Base-by-base conservation (phyloP, 306 rosid species). In the Arachis stenosperma region DNA sequence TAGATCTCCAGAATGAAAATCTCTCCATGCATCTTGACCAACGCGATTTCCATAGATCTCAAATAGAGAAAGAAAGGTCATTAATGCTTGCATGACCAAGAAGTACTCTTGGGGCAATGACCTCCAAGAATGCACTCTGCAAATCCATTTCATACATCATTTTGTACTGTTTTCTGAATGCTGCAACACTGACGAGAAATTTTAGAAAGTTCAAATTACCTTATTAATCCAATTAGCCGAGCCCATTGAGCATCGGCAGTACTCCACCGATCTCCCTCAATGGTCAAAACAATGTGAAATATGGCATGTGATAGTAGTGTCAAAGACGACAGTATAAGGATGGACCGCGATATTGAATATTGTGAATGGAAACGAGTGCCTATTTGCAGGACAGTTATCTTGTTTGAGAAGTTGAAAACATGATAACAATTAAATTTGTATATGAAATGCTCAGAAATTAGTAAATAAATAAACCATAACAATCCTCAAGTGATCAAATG, bases 91-190 rank as follows among this genome's bases (percentile, higher is more conserved):
- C 33, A 83, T 70, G 57, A 86, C 84, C 84, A 90, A 76, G 79
- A 83, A 83, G 75, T 81, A 88, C 65, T 85, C 71, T 81, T 82
- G 71, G 9, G 76, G 75, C 71, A 69, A 65, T 65, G 91, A 85
- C 81, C 80, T 84, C 98, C 92, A 86, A 48, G 96, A 85, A 80
- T 80, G 88, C 79, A 87, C 82, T 82, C 98, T 92, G 89, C 90
- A 86, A 79, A 78, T 73, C 67, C 71, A 71, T 48, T 69, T 81
- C 67, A 72, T 73, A 54, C 40, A 59, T 10, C 29, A 27, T 64
- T 64, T 69, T 50, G 44, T 10, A 6, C 53, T 56, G 8, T 41
- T 70, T 52, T 71, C 59, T 29, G 59, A 67, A 33, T 33, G 37
- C 37, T 33, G 37, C 37, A 33, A 33, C 37, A 33, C 37, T 33